Conservation (phyloP, 371 early-diverging fungal species). For the Lichtheimia ornata region DNA sequence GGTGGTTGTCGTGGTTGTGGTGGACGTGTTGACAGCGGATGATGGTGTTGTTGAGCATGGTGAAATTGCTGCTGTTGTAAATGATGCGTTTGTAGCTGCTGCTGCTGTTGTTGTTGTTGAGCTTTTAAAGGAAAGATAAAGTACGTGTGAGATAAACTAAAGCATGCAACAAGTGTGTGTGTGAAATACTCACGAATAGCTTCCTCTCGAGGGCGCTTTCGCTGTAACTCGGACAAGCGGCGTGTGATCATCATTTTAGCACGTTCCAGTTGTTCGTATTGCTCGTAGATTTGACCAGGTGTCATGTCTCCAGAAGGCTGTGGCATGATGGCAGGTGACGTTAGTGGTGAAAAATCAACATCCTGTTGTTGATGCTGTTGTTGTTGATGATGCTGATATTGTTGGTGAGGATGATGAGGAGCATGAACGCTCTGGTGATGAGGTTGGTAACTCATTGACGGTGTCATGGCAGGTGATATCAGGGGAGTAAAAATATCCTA, state of each 20-base stretch:
- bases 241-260: conserved; percentile 38
- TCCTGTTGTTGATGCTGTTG: conserved; percentile 13
- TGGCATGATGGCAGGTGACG: conserved; percentile 64
- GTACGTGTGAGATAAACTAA: too few species aligned
- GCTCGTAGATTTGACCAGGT: conserved; percentile 34
- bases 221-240: conserved; percentile 37
- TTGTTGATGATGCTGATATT: conserved; percentile 20
- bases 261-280: conserved; percentile 48
- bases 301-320: conserved; percentile 27
- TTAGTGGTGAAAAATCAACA: conserved; percentile 58
- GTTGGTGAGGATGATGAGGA: conserved; percentile 25
- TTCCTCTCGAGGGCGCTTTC: conserved; percentile 6
- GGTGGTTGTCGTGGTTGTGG: too few species aligned
- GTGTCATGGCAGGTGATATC: conserved; percentile 70
- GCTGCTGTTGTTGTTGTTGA: not conserved
- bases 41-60: not conserved
- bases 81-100: conserved; percentile 24
- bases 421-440: not conserved
- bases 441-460: conserved; percentile 37
- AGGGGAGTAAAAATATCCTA: conserved; percentile 54
- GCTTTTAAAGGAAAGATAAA: not conserved
- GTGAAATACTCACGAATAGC: not conserved
- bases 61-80: conserved; percentile 3
- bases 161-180: too few species aligned
- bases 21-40: not conserved